Base-by-base conservation (phyloP, 495 filamentous ascomycete genomes). In the Hypoxylon subgilvum region DNA sequence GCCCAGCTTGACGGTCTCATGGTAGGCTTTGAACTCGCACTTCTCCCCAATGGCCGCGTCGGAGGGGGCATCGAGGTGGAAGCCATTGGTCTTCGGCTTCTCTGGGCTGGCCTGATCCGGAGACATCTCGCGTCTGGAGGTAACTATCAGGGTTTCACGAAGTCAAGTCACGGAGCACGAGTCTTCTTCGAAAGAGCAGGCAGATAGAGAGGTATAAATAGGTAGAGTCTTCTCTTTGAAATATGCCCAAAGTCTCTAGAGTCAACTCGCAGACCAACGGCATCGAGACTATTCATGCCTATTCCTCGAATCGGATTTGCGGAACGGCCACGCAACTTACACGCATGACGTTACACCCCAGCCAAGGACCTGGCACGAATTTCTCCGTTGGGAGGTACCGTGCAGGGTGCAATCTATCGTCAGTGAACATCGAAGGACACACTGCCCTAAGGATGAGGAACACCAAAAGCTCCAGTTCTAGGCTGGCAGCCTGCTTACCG, bases 11-110 rank as follows among this genome's bases (percentile, higher is more conserved):
- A 62, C 34, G 21, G 57, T 67, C 16, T 62, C 57, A 13, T 65
- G 64, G 50, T 69, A 69, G 16, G 67, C 49, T 44, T 60, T 69
- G 51, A 69, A 60, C 12, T 65, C 64, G 31, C 67, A 69, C 34
- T 47, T 65, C 21, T 46, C 55, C 5, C 67, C 67, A 8, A 41
- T 3, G 1, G 40, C 6, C n/a, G n/a, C n/a, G n/a, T 1, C 8
- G 3, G 23, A 27, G 23, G 23, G 23, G 3, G 32, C 13, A 10
- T 17, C 39, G 9, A 17, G 0, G 9, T 9, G 14, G 10, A 5
- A 32, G 31, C 14, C 32, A 13, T 53, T 58, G 6, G 17, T 14
- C 31, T 43, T 6, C n/a, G 53, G 8, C 19, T 35, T 34, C n/a
- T 42, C 43, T 22, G 12, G 8, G 16, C 12, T 6, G 7, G 4